Conservation (phyloP, 352 stramenopile species). For the Globisporangium paddicum region DNA sequence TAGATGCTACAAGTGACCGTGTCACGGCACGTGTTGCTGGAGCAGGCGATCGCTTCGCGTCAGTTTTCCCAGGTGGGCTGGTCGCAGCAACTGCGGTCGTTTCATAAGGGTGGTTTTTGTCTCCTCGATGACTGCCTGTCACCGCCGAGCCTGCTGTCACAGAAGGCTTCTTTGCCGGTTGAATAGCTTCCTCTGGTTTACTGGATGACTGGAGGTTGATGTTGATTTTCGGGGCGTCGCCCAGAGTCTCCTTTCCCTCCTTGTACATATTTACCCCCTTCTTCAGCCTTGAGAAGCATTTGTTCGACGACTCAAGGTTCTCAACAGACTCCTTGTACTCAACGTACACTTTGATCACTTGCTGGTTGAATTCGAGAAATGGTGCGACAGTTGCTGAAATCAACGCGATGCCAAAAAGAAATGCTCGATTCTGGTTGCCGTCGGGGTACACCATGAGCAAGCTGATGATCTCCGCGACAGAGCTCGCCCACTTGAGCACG, state of each 20-base stretch:
- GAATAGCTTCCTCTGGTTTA: background rate
- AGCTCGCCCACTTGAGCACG: conserved; percentile 40
- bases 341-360: conserved; percentile 47
- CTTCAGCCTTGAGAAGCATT: conserved; percentile 18
- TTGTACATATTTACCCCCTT: conserved; percentile 12
- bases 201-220: conserved; percentile 11
- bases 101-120: background rate
- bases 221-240: conserved; percentile 9
- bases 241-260: conserved; percentile 8
- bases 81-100: background rate
- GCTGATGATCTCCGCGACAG: conserved; percentile 41
- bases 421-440: conserved; percentile 5
- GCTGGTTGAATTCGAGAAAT: conserved; percentile 49
- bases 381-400: conserved; percentile 34
- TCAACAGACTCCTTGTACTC: conserved; percentile 39
- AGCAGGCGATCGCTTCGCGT: background rate
- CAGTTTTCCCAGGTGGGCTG: background rate
- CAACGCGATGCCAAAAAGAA: conserved; percentile 30
- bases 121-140: background rate
- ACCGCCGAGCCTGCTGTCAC: background rate
- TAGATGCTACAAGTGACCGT: no score
- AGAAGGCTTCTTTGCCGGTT: background rate
- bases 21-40: background rate
- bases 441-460: conserved; percentile 30
- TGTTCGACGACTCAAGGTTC: conserved; percentile 20